Percentiles rank a stretch among this genome's conserved stretches.
These are phyloP conservation scores for Backusella morwellensis DNA, from an alignment of 192 early-diverging fungal genomes.

Conservation along the genomic window DNA sequence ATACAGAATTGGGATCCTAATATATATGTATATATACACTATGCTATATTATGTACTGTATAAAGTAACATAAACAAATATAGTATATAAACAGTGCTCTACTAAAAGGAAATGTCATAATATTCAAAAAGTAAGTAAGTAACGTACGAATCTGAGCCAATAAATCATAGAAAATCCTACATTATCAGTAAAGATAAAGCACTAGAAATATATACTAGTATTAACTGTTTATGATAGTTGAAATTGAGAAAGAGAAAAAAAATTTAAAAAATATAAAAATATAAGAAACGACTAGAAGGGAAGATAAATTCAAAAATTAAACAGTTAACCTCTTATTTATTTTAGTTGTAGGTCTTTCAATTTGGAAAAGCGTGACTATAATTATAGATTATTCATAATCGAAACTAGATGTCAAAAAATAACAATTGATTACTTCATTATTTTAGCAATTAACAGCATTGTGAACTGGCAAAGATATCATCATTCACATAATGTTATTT, in stretches of 20 bases:
- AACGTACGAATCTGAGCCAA: not conserved
- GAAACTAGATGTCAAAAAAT: not conserved
- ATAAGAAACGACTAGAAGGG: not conserved
- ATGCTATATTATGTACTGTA: not conserved
- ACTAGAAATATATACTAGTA: not conserved
- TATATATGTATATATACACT: not conserved
- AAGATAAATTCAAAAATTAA: not conserved
- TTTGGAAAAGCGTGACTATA: conserved; percentile 1
- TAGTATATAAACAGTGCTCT: not conserved
- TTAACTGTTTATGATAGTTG: not conserved
- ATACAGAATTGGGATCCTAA: not conserved
- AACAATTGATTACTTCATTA: not conserved
- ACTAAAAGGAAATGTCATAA: not conserved
- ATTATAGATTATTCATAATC: not conserved
- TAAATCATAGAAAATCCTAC: not conserved
- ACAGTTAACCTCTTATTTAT: not conserved
- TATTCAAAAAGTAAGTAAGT: not conserved
- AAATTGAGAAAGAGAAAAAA: not conserved
- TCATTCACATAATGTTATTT: not conserved
- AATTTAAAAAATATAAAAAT: not conserved
- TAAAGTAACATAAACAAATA: not conserved
- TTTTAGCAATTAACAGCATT: not conserved
- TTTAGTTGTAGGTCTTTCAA: not conserved
- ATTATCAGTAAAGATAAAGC: not conserved
- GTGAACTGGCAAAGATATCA: not conserved